phyloP scores from a whole-genome alignment of 805 yeast species.

The Wickerhamiella azymoides region DNA sequence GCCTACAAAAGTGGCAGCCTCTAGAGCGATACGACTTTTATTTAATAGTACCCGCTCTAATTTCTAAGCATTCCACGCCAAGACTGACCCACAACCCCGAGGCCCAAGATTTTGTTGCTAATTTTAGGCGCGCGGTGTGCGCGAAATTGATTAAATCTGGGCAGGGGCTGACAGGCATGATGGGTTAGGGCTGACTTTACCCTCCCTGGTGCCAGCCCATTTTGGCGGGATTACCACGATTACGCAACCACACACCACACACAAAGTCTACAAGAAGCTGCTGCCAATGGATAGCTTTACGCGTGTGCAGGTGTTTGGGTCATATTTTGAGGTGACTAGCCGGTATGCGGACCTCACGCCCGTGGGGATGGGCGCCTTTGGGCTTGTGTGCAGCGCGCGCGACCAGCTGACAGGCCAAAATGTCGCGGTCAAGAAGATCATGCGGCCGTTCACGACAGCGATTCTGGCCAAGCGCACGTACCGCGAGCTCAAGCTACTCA shows the following conservation, averaged over 20 bases:
- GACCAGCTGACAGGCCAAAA: slow-evolving; percentile 82
- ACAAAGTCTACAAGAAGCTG: too few species aligned
- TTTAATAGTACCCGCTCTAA: too few species aligned
- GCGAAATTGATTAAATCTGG: too few species aligned
- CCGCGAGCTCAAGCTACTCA: slow-evolving; percentile 83
- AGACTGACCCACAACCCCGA: too few species aligned
- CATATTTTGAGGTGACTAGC: slow-evolving; percentile 21
- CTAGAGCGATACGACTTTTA: too few species aligned
- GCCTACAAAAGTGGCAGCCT: too few species aligned
- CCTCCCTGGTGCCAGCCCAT: too few species aligned
- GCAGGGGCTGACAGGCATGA: too few species aligned
- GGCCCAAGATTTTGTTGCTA: too few species aligned
- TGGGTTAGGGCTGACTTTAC: too few species aligned
- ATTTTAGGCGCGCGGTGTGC: too few species aligned
- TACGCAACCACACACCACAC: not conserved
- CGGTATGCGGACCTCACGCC: slow-evolving; percentile 81
- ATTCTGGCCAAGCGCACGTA: slow-evolving; percentile 94
- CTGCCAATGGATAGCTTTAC: slow-evolving; percentile 20
- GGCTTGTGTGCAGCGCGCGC: slow-evolving; percentile 90
- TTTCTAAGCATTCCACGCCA: too few species aligned
- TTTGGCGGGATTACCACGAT: not conserved
- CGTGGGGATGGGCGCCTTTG: slow-evolving; percentile 99
- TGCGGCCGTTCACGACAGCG: slow-evolving; percentile 93
- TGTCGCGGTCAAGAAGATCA: slow-evolving; percentile 93
- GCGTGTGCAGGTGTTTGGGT: slow-evolving; percentile 20